Percentiles rank a stretch among this genome's conserved stretches.
phyloP scores from a whole-genome alignment of 257 asterid genomes.

The Nicotiana otophora region DNA sequence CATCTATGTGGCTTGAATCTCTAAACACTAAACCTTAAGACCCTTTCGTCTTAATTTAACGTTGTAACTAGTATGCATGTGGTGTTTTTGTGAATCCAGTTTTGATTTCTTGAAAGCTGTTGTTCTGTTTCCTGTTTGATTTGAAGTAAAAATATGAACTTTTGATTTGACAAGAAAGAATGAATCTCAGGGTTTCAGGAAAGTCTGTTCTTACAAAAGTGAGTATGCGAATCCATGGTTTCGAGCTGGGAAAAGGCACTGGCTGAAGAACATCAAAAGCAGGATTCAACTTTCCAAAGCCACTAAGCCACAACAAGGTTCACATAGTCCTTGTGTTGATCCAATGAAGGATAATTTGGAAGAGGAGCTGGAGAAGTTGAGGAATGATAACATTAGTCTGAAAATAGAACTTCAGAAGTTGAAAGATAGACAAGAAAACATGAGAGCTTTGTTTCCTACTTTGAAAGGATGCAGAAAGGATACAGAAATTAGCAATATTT shows the following conservation, averaged over 20 bases:
- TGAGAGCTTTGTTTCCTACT: conserved; percentile 16
- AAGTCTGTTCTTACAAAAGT: conserved; percentile 23
- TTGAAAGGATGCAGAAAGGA: conserved; percentile 4
- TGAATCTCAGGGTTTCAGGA: conserved; percentile 33
- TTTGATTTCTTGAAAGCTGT: not conserved
- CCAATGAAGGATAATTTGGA: conserved; percentile 10
- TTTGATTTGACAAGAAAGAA: not conserved
- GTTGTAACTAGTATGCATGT: not conserved
- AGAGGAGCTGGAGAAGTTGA: conserved; percentile 18
- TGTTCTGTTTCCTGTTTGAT: not conserved
- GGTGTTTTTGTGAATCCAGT: not conserved
- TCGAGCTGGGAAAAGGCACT: conserved; percentile 35
- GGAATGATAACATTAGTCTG: conserved; percentile 27
- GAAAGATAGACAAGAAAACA: conserved; percentile 14
- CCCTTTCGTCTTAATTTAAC: not conserved
- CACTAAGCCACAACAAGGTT: not conserved
- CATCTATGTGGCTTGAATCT: not conserved
- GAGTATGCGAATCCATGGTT: conserved; percentile 46
- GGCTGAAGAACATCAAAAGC: conserved; percentile 34
- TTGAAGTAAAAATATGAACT: not conserved
- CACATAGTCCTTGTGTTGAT: conserved; percentile 3
- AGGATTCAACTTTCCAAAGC: conserved; percentile 16
- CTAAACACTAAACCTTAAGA: not conserved
- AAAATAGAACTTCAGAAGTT: conserved; percentile 28
- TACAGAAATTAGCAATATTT: conserved; percentile 8